Conservation (phyloP, 108 stramenopile genomes). For the Cyclotella kingstonii region DNA sequence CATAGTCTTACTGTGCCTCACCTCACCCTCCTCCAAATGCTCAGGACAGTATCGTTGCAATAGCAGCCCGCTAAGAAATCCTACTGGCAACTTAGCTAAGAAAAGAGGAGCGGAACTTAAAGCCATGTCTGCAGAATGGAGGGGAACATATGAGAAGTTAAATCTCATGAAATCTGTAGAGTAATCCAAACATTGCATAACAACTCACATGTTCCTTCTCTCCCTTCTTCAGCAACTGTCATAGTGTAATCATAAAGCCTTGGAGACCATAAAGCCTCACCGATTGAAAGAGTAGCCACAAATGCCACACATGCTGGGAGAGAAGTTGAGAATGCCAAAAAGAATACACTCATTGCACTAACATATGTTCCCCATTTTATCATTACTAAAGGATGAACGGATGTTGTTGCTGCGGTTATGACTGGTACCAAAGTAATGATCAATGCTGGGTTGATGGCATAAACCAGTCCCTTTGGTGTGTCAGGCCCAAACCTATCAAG, state of each 20-base stretch:
- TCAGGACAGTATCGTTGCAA: slow-evolving; percentile 68
- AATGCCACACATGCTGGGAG: slow-evolving; percentile 66
- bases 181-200: background rate
- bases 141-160: background rate
- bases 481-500: slow-evolving; percentile 74
- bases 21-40: slow-evolving; percentile 45
- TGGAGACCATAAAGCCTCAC: slow-evolving; percentile 83
- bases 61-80: slow-evolving; percentile 69
- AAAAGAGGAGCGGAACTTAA: slow-evolving; percentile 78
- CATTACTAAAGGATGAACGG: slow-evolving; percentile 68
- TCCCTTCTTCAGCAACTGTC: slow-evolving; percentile 63
- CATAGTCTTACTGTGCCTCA: slow-evolving; percentile 62
- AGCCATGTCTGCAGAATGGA: slow-evolving; percentile 58
- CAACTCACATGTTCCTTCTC: slow-evolving; percentile 64
- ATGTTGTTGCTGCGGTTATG: slow-evolving; percentile 65
- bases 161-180: background rate
- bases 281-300: slow-evolving; percentile 68
- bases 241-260: slow-evolving; percentile 81
- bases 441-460: slow-evolving; percentile 75
- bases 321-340: slow-evolving; percentile 60
- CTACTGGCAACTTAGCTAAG: slow-evolving; percentile 78
- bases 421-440: slow-evolving; percentile 80
- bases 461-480: slow-evolving; percentile 74
- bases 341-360: slow-evolving; percentile 70
- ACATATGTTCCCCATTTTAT: slow-evolving; percentile 76